phyloP scores from a whole-genome alignment of 2,329 filamentous ascomycete species.

The Aureobasidium sp. region DNA sequence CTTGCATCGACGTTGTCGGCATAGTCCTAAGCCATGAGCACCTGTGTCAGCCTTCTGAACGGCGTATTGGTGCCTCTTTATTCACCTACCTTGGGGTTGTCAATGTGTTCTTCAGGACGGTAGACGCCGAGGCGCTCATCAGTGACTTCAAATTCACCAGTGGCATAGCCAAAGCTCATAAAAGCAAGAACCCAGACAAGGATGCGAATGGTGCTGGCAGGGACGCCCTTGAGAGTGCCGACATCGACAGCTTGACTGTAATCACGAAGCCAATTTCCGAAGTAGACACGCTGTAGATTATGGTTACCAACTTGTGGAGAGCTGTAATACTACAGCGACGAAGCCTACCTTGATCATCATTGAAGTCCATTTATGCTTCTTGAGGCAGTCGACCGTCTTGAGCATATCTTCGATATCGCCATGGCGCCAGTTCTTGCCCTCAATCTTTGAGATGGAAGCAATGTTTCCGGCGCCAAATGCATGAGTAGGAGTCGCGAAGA shows the following conservation, averaged over 20 bases:
- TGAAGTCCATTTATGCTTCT: constrained; percentile 53
- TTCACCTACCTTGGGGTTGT: constrained; percentile 24
- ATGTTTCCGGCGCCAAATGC: constrained; percentile 90
- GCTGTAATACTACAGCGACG: constrained; percentile 37
- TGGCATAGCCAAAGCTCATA: constrained; percentile 78
- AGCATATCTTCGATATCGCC: constrained; percentile 86
- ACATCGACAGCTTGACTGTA: constrained; percentile 94
- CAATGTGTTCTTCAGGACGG: constrained; percentile 50
- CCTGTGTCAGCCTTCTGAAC: constrained; percentile 28
- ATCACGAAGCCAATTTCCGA: constrained; percentile 91
- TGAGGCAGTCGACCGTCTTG: constrained; percentile 60
- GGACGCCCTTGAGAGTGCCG: constrained; percentile 84
- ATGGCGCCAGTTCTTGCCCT: constrained; percentile 67
- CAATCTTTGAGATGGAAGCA: constrained; percentile 69
- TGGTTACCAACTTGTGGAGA: background rate
- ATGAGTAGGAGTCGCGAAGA: constrained; percentile 60
- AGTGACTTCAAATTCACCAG: constrained; percentile 79
- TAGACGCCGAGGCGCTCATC: constrained; percentile 73
- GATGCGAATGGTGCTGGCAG: constrained; percentile 82
- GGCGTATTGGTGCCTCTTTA: constrained; percentile 42
- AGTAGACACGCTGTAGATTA: constrained; percentile 67
- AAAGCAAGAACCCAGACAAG: constrained; percentile 85
- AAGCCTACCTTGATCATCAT: constrained; percentile 30
- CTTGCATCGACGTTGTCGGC: constrained; percentile 82
- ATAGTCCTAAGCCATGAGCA: constrained; percentile 56